Evolutionary conservation across 2,329 filamentous ascomycete species (phyloP).

Genomic region (Paraconiothyrium brasiliense): DNA sequence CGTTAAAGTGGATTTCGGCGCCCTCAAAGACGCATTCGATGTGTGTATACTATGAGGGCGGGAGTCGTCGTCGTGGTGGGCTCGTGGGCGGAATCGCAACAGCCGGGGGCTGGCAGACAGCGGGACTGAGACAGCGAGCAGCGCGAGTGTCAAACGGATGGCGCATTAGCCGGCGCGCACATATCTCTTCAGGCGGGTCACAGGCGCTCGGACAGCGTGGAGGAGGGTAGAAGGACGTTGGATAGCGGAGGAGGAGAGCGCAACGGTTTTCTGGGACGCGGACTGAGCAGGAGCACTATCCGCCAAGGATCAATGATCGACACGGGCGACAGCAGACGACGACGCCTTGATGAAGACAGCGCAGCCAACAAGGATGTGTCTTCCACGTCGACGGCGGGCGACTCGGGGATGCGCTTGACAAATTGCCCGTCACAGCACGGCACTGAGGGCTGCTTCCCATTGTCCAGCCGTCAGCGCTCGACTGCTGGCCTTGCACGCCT

Average conservation of each 20-base stretch:
- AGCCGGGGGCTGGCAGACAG: slow-evolving; percentile 24
- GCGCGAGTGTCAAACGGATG: slow-evolving; percentile 13
- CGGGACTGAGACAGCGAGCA: slow-evolving; percentile 16
- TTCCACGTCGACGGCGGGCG: background rate
- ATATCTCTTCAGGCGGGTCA: slow-evolving; percentile 8
- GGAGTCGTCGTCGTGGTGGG: slow-evolving; percentile 17
- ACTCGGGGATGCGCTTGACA: slow-evolving; percentile 9
- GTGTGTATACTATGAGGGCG: slow-evolving; percentile 20
- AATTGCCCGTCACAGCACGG: slow-evolving; percentile 14
- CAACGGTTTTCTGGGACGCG: slow-evolving; percentile 13
- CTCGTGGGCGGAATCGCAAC: slow-evolving; percentile 18
- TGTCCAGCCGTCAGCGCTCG: background rate
- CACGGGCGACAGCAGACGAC: background rate
- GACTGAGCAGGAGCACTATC: slow-evolving; percentile 2
- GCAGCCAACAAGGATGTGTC: background rate
- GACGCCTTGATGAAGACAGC: slow-evolving; percentile 7
- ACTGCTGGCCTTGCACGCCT: background rate
- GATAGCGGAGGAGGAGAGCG: slow-evolving; percentile 4
- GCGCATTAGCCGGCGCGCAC: slow-evolving; percentile 9
- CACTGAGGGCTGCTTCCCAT: background rate
- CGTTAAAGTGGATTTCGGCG: slow-evolving; percentile 32
- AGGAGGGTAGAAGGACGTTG: background rate
- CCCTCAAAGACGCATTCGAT: slow-evolving; percentile 46
- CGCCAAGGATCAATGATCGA: slow-evolving; percentile 11
- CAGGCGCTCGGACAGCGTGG: background rate